A percentile compares a stretch with the other conserved stretches of the same genome.
Evolutionary conservation across 306 rosid genomes (phyloP).

Genomic region (Lathyrus tuberosus): DNA sequence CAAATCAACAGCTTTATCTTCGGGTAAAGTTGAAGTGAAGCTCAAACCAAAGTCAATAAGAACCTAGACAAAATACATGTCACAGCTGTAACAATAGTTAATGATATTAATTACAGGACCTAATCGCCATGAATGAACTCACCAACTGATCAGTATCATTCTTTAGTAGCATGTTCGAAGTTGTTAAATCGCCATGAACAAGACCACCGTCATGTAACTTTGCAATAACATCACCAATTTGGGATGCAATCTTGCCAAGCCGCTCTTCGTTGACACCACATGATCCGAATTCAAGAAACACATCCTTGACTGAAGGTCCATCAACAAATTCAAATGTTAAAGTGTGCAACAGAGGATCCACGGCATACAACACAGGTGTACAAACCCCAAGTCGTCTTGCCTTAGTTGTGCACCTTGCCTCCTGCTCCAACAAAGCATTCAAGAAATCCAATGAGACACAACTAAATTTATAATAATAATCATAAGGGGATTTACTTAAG

Average conservation of each 20-base stretch:
- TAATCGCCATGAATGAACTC: too few species aligned
- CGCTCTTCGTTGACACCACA: slow-evolving; percentile 46
- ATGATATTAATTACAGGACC: too few species aligned
- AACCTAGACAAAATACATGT: too few species aligned
- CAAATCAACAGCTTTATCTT: slow-evolving; percentile 92
- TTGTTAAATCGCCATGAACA: slow-evolving; percentile 85
- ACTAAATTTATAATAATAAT: too few species aligned
- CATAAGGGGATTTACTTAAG: too few species aligned
- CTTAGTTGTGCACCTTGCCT: slow-evolving; percentile 92
- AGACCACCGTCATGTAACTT: slow-evolving; percentile 88
- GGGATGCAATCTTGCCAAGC: slow-evolving; percentile 60
- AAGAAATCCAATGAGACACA: too few species aligned
- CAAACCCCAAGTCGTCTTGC: slow-evolving; percentile 85
- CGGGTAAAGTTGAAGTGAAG: slow-evolving; percentile 83
- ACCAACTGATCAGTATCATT: slow-evolving; percentile 58
- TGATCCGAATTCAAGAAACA: slow-evolving; percentile 69
- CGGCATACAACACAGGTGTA: slow-evolving; percentile 70
- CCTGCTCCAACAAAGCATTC: too few species aligned
- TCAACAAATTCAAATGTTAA: slow-evolving; percentile 74
- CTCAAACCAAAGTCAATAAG: slow-evolving; percentile 90
- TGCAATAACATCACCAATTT: slow-evolving; percentile 80
- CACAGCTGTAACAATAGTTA: too few species aligned
- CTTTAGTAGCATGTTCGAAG: slow-evolving; percentile 81
- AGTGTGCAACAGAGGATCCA: slow-evolving; percentile 67
- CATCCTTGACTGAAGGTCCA: slow-evolving; percentile 78